A percentile compares a stretch with the other conserved stretches of the same genome.
Conservation (phyloP, 495 filamentous ascomycete species). For the Lichina pygmaea region DNA sequence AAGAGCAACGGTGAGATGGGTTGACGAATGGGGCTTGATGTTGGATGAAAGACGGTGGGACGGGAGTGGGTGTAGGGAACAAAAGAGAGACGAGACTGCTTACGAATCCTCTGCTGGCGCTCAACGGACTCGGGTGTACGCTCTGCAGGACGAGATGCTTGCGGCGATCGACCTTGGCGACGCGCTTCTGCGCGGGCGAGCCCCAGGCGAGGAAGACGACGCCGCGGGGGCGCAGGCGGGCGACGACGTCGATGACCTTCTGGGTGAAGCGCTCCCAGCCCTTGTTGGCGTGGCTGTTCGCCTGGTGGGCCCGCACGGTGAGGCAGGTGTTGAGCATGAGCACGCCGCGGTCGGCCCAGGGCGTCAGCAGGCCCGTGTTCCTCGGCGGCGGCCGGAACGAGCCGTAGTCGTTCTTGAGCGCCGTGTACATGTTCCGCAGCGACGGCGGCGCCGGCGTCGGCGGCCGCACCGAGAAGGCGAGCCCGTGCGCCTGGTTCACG, state of each 20-base stretch:
- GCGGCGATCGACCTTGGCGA: slow-evolving; percentile 35
- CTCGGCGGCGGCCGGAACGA: slow-evolving; percentile 46
- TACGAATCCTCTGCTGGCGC: slow-evolving; percentile 49
- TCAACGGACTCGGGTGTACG: slow-evolving; percentile 78
- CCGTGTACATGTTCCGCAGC: slow-evolving; percentile 74
- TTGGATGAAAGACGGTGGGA: slow-evolving; percentile 1
- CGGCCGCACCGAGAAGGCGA: slow-evolving; percentile 79
- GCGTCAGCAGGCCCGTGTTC: slow-evolving; percentile 53
- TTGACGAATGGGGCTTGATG: background rate
- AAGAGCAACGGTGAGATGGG: background rate
- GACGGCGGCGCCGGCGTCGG: slow-evolving; percentile 72
- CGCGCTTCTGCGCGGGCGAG: slow-evolving; percentile 45
- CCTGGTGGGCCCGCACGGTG: slow-evolving; percentile 66
- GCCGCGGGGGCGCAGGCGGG: slow-evolving; percentile 39
- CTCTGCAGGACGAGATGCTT: slow-evolving; percentile 58
- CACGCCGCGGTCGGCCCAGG: slow-evolving; percentile 83
- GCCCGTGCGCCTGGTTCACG: slow-evolving; percentile 78
- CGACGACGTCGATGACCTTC: slow-evolving; percentile 64
- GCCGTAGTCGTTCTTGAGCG: slow-evolving; percentile 68
- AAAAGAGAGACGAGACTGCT: slow-evolving; percentile 6
- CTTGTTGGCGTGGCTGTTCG: slow-evolving; percentile 52
- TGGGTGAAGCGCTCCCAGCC: slow-evolving; percentile 92
- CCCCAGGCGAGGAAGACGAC: slow-evolving; percentile 96
- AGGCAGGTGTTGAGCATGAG: slow-evolving; percentile 80
- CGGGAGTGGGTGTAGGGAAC: background rate